Evolutionary conservation across 1,139 yeast species (phyloP).

Genomic region (Pichia sp.): DNA sequence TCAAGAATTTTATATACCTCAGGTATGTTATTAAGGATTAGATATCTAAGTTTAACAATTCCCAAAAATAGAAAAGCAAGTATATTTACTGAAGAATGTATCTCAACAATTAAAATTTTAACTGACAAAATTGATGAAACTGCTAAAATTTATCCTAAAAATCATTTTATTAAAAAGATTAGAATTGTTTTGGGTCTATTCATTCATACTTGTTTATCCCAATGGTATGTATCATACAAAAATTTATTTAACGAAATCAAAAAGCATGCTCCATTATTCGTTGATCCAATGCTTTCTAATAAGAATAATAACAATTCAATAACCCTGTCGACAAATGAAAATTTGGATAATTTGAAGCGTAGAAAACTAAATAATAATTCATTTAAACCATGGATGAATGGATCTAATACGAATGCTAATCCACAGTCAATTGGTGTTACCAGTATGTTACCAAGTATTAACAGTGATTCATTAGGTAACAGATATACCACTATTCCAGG

Average conservation of each 20-base stretch:
- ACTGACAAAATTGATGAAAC: slow-evolving; percentile 37
- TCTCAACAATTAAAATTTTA: slow-evolving; percentile 40
- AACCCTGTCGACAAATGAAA: neutral
- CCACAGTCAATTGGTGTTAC: neutral
- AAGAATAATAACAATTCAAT: neutral
- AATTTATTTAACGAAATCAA: slow-evolving; percentile 13
- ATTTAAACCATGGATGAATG: neutral
- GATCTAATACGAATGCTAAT: neutral
- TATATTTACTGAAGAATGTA: slow-evolving; percentile 45
- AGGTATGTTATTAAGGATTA: slow-evolving; percentile 55
- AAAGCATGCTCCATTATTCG: slow-evolving; percentile 2
- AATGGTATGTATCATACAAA: slow-evolving; percentile 29
- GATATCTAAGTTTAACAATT: slow-evolving; percentile 49
- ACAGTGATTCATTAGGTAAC: neutral
- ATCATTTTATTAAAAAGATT: slow-evolving; percentile 47
- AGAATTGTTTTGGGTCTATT: slow-evolving; percentile 51
- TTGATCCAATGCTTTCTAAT: slow-evolving; percentile 2
- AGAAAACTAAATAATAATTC: neutral
- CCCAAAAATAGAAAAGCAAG: slow-evolving; percentile 44
- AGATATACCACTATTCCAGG: too few species aligned
- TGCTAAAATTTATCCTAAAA: slow-evolving; percentile 37
- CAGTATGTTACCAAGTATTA: neutral
- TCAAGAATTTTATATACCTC: slow-evolving; percentile 64
- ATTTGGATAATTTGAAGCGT: neutral
- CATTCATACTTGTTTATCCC: slow-evolving; percentile 54